A percentile compares a stretch with the other conserved stretches of the same genome.
These are phyloP conservation scores for Neolentinus lepideus DNA, from an alignment of 1,284 basidiomycete genomes.

Conservation along the genomic window DNA sequence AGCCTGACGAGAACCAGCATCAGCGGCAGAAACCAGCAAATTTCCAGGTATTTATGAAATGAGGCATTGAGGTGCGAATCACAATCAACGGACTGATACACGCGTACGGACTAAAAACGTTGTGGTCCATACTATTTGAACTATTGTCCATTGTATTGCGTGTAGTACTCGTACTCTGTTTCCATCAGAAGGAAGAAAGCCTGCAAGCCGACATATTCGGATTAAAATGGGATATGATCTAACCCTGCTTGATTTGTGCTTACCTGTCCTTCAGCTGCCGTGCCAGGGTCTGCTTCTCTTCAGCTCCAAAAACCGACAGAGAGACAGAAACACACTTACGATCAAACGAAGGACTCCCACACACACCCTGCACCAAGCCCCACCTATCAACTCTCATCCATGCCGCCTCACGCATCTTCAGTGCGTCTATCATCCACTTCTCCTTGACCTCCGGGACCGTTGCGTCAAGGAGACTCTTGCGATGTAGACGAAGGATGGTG, in stretches of 20 bases:
- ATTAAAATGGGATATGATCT: neutral
- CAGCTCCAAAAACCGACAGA: neutral
- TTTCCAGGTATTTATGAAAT: too few species aligned
- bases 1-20: too few species aligned
- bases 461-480: slow-evolving; percentile 7
- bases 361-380: slow-evolving; percentile 19
- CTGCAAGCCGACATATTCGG: neutral
- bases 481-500: slow-evolving; percentile 16
- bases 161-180: neutral
- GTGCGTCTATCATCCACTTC: slow-evolving; percentile 11
- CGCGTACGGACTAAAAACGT: too few species aligned
- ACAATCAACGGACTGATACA: too few species aligned
- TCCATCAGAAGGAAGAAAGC: slow-evolving; percentile 1
- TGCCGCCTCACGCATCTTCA: slow-evolving; percentile 12
- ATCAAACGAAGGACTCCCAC: slow-evolving; percentile 18
- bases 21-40: too few species aligned
- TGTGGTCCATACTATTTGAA: neutral
- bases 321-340: neutral
- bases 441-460: neutral
- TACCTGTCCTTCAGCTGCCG: neutral
- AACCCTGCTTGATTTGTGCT: neutral
- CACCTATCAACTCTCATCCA: slow-evolving; percentile 14
- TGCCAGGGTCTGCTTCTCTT: neutral
- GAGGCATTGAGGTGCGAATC: too few species aligned
- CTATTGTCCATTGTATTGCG: neutral